A percentile compares a stretch with the other conserved stretches of the same genome.
These are phyloP conservation scores for Schwanniomyces occidentalis DNA, from an alignment of 805 yeast genomes.

Conservation along the genomic window DNA sequence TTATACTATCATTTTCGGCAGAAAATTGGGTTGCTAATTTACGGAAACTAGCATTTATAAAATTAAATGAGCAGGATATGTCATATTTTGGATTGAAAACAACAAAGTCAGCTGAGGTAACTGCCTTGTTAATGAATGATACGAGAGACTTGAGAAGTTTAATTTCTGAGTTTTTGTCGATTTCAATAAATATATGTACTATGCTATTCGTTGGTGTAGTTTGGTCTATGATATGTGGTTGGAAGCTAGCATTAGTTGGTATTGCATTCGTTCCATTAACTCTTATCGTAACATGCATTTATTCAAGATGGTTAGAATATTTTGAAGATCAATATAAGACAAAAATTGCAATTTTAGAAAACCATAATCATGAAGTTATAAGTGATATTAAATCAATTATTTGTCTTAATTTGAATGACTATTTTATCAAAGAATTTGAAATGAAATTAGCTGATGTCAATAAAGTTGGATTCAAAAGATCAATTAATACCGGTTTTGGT, in stretches of 20 bases:
- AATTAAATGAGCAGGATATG: constrained; percentile 51
- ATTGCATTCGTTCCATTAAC: constrained; percentile 72
- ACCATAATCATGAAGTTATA: constrained; percentile 51
- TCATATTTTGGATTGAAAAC: constrained; percentile 49
- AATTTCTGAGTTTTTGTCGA: constrained; percentile 60
- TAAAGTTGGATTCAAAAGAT: constrained; percentile 49
- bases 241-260: constrained; percentile 87
- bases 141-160: constrained; percentile 71
- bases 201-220: constrained; percentile 60
- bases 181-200: constrained; percentile 51
- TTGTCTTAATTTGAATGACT: constrained; percentile 50
- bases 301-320: constrained; percentile 50
- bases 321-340: constrained; percentile 64
- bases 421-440: constrained; percentile 45
- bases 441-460: constrained; percentile 28
- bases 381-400: constrained; percentile 63
- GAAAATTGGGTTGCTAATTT: constrained; percentile 66
- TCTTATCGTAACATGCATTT: constrained; percentile 48
- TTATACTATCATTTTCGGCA: constrained; percentile 54
- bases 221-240: constrained; percentile 80
- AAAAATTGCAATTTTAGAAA: constrained; percentile 55
- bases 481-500: constrained; percentile 66
- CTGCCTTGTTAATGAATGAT: constrained; percentile 77
- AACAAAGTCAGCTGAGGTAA: constrained; percentile 50
- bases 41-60: constrained; percentile 49